phyloP scores from a whole-genome alignment of 2,329 filamentous ascomycete genomes.

The Penicillium sp. region DNA sequence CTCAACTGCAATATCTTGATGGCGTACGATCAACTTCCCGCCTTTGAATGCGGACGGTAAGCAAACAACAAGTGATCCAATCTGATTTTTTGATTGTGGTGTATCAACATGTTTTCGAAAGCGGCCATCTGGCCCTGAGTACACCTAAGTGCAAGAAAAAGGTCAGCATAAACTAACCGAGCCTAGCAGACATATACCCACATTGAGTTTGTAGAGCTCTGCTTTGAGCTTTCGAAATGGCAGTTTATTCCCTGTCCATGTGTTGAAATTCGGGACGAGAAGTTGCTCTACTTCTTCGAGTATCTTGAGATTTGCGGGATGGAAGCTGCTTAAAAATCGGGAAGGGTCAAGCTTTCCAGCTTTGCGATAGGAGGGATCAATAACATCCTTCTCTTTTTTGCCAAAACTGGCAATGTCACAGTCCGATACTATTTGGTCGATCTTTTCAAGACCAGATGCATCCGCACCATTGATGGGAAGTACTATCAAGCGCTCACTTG shows the following conservation, averaged over 20 bases:
- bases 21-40: constrained; percentile 38
- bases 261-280: constrained; percentile 44
- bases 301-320: constrained; percentile 58
- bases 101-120: constrained; percentile 61
- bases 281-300: constrained; percentile 54
- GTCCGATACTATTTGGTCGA: constrained; percentile 34
- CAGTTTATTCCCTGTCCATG: constrained; percentile 12
- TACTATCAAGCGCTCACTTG: not conserved
- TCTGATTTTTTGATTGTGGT: constrained; percentile 52
- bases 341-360: constrained; percentile 56
- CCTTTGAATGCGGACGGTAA: constrained; percentile 46
- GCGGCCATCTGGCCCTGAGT: constrained; percentile 55
- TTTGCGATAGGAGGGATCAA: constrained; percentile 58
- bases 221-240: constrained; percentile 47
- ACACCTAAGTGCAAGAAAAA: constrained; percentile 45
- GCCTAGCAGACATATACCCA: constrained; percentile 26
- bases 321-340: constrained; percentile 55
- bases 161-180: not conserved
- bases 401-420: constrained; percentile 57
- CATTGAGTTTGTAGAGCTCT: constrained; percentile 63
- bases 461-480: not conserved
- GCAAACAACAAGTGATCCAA: constrained; percentile 60
- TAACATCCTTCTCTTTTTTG: constrained; percentile 48
- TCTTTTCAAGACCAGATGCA: not conserved
- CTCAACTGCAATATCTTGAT: constrained; percentile 31